Evolutionary conservation across 108 stramenopile species (phyloP), one percentile per base, ranked within the genome.

Genomic region (Pseudonitzschia pungens): DNA sequence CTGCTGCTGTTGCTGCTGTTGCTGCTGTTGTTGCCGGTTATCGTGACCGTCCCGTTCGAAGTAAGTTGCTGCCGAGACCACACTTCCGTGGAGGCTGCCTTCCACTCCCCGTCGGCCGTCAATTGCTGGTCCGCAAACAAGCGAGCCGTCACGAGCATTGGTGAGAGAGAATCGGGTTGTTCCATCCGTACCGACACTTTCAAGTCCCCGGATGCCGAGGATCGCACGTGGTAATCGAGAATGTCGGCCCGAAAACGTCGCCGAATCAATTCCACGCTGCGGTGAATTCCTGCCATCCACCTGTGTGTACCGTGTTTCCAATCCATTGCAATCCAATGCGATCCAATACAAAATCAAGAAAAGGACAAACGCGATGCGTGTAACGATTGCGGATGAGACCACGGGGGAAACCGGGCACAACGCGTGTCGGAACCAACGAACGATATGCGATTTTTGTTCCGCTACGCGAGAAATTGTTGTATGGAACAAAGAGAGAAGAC

Each of bases 211-310:
- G 26, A 48, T 43, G 68, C 72, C 58, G 82, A 76, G 4, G 85
- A 89, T 53, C 83, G 73, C 24, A 89, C 89, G 29, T 74, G 77
- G 71, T 90, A 93, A 75, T 97, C 95, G 50, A 82, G 65, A 36
- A 97, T 81, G 54, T 77, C 74, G 2, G 85, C 85, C 33, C 68
- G 77, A 1, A 31, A 64, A 20, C 81, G 84, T 20, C 78, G 81
- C 51, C 87, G 83, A 54, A 89, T 80, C 67, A 98, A 33, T 73
- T 93, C 96, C 0, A 98, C 94, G 26, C 87, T 88, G 24, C 98
- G 90, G 74, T 96, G 90, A 2, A 97, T 76, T 9, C 98, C 98
- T 44, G 87, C 93, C 85, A 98, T 89, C 83, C 96, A 96, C 54
- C 54, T 55, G n/a, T n/a, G n/a, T n/a, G n/a, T n/a, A n/a, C n/a